Evolutionary conservation across 805 yeast genomes (phyloP).

Genomic region (Cephaloascus albidus): DNA sequence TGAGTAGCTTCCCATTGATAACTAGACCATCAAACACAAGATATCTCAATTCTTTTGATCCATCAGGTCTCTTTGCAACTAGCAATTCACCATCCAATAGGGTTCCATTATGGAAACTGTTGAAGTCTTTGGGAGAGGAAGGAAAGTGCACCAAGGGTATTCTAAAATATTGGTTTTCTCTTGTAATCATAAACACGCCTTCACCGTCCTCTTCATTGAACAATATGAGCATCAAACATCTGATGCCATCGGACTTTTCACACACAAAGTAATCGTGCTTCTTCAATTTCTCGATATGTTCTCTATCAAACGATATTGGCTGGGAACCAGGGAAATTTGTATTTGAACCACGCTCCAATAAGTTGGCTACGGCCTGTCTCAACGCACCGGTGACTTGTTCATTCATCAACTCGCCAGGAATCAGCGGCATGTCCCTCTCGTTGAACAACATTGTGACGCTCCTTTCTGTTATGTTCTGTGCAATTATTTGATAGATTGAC

Average conservation of each 20-base stretch:
- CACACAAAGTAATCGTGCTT: slow-evolving; percentile 85
- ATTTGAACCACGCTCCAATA: slow-evolving; percentile 35
- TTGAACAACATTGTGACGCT: slow-evolving; percentile 21
- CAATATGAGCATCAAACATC: slow-evolving; percentile 69
- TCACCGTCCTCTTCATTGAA: slow-evolving; percentile 70
- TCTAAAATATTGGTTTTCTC: slow-evolving; percentile 80
- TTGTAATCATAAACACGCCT: slow-evolving; percentile 79
- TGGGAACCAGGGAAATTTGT: slow-evolving; percentile 85
- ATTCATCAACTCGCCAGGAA: slow-evolving; percentile 80
- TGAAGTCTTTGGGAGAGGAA: slow-evolving; percentile 29
- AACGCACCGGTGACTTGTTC: slow-evolving; percentile 62
- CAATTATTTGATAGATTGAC: no score
- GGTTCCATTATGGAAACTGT: slow-evolving; percentile 74
- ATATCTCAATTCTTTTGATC: slow-evolving; percentile 61
- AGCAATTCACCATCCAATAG: slow-evolving; percentile 93
- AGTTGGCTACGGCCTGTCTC: slow-evolving; percentile 59
- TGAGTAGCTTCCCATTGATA: slow-evolving; percentile 64
- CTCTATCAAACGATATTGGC: slow-evolving; percentile 81
- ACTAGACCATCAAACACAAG: slow-evolving; percentile 89
- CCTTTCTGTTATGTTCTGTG: no score
- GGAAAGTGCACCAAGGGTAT: slow-evolving; percentile 87
- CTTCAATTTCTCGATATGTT: slow-evolving; percentile 59
- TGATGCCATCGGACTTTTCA: slow-evolving; percentile 89
- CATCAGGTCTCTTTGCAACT: slow-evolving; percentile 45
- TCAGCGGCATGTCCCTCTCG: slow-evolving; percentile 60